phyloP scores from a whole-genome alignment of 2,329 filamentous ascomycete species.

The Aspergillus fumigatus region DNA sequence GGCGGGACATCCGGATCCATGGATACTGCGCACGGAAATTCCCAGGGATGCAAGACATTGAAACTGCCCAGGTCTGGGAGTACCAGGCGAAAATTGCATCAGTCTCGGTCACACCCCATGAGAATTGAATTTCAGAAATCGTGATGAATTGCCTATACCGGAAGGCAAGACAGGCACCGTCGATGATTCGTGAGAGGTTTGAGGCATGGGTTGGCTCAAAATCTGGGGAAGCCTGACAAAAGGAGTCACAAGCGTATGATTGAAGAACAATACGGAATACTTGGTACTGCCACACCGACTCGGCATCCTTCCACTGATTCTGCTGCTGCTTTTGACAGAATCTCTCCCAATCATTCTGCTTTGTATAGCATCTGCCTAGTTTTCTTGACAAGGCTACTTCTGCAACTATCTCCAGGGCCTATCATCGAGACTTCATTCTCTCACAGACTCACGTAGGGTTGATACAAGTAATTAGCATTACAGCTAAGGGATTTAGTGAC shows the following conservation, averaged over 20 bases:
- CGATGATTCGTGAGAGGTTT: neutral
- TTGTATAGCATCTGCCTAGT: neutral
- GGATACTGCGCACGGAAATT: conserved; percentile 15
- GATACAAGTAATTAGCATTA: conserved; percentile 13
- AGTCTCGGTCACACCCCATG: neutral
- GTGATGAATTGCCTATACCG: neutral
- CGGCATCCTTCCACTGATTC: too few species aligned
- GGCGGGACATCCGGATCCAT: conserved; percentile 17
- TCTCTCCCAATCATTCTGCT: neutral
- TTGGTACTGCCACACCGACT: neutral
- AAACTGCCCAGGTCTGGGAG: conserved; percentile 5
- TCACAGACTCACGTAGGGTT: neutral
- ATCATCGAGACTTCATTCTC: neutral
- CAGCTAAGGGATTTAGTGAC: conserved; percentile 16
- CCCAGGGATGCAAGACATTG: conserved; percentile 12
- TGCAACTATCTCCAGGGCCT: neutral
- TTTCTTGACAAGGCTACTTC: neutral
- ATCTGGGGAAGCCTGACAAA: neutral
- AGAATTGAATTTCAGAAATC: neutral
- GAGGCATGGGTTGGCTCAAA: neutral
- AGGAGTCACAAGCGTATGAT: neutral
- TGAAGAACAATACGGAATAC: neutral
- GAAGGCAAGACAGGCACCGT: neutral
- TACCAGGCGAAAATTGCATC: neutral
- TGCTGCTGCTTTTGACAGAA: neutral